phyloP scores from a whole-genome alignment of 2,329 filamentous ascomycete genomes.

The Podosphaera aphanis region DNA sequence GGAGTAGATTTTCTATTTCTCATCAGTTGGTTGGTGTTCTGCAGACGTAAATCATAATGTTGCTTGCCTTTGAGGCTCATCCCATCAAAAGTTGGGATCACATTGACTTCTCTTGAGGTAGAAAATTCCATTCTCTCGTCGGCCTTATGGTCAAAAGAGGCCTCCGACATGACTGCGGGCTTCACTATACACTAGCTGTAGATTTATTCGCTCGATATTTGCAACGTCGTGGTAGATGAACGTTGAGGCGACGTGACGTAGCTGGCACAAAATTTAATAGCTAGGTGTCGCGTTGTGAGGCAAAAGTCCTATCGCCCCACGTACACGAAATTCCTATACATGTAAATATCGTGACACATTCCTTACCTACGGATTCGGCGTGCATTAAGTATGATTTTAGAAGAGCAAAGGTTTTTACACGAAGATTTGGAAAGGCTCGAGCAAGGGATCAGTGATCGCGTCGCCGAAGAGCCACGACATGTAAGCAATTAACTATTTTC shows the following conservation, averaged over 20 bases:
- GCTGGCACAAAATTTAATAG: too few species aligned
- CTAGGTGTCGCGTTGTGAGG: too few species aligned
- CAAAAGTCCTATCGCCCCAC: too few species aligned
- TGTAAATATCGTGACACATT: too few species aligned
- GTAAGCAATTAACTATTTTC: slow-evolving; percentile 28
- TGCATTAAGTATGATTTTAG: slow-evolving; percentile 42
- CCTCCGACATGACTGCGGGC: slow-evolving; percentile 48
- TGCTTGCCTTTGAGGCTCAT: slow-evolving; percentile 61
- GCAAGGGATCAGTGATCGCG: slow-evolving; percentile 74
- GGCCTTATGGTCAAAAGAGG: slow-evolving; percentile 56
- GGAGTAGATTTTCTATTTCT: slow-evolving; percentile 42
- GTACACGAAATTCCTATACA: too few species aligned
- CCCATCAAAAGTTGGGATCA: slow-evolving; percentile 78
- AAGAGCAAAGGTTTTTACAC: slow-evolving; percentile 82
- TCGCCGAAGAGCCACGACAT: slow-evolving; percentile 70
- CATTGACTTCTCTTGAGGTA: slow-evolving; percentile 92
- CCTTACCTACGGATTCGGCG: too few species aligned
- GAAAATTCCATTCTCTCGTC: slow-evolving; percentile 97
- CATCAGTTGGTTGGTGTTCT: slow-evolving; percentile 1
- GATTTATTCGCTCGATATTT: too few species aligned
- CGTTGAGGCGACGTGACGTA: too few species aligned
- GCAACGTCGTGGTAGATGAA: too few species aligned
- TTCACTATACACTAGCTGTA: slow-evolving; percentile 18
- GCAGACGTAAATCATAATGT: background rate
- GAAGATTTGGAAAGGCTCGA: slow-evolving; percentile 94